phyloP scores from a whole-genome alignment of 331 rosid genomes.

The Prunus yedoensis region DNA sequence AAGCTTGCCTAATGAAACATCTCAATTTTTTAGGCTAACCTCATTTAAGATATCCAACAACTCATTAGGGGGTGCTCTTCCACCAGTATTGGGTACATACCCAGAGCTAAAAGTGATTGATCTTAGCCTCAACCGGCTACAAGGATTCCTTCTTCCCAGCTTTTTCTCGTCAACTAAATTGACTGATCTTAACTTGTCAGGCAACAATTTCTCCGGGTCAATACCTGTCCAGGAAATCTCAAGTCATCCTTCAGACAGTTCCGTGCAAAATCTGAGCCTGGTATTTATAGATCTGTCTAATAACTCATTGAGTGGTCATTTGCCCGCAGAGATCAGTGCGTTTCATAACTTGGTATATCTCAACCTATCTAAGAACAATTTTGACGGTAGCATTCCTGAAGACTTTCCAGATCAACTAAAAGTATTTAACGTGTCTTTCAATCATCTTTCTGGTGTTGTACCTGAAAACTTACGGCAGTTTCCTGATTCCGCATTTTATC shows the following conservation, averaged over 20 bases:
- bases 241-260: constrained; percentile 24
- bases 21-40: constrained; percentile 63
- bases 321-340: constrained; percentile 46
- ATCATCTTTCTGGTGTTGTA: constrained; percentile 66
- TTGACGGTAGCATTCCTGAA: constrained; percentile 63
- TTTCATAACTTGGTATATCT: constrained; percentile 56
- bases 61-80: constrained; percentile 63
- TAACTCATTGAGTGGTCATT: constrained; percentile 62
- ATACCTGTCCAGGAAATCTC: constrained; percentile 38
- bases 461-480: constrained; percentile 57
- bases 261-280: constrained; percentile 42
- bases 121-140: constrained; percentile 68
- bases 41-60: constrained; percentile 58
- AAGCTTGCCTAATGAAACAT: constrained; percentile 48
- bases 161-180: constrained; percentile 58
- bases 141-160: constrained; percentile 54
- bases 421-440: constrained; percentile 62
- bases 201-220: constrained; percentile 62
- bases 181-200: constrained; percentile 56
- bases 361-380: constrained; percentile 51
- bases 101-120: constrained; percentile 64
- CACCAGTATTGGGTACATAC: constrained; percentile 55
- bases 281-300: constrained; percentile 66
- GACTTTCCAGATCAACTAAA: constrained; percentile 57
- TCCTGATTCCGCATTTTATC: constrained; percentile 77